A percentile compares a stretch with the other conserved stretches of the same genome.
phyloP scores from a whole-genome alignment of 495 filamentous ascomycete genomes.

The Aspergillus sclerotioniger region DNA sequence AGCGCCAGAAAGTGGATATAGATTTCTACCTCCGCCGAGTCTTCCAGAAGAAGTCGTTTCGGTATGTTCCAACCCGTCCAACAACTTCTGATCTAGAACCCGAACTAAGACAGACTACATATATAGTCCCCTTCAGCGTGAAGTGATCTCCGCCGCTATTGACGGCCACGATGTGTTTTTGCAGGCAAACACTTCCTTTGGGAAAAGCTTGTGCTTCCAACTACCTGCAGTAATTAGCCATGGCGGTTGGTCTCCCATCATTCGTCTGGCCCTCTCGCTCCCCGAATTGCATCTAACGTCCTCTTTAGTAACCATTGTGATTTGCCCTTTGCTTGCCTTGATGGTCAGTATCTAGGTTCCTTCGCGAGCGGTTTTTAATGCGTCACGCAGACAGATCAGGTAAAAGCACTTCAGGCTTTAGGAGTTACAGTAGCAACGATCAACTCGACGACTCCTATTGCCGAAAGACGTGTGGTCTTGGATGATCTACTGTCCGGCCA shows the following conservation, averaged over 20 bases:
- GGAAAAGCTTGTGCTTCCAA: slow-evolving; percentile 94
- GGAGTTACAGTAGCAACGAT: slow-evolving; percentile 80
- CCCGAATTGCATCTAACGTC: not conserved
- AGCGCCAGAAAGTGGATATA: slow-evolving; percentile 56
- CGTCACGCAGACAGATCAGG: slow-evolving; percentile 73
- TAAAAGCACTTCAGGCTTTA: slow-evolving; percentile 70
- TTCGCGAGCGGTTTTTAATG: not conserved
- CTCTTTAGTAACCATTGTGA: slow-evolving; percentile 75
- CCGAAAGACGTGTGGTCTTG: slow-evolving; percentile 66
- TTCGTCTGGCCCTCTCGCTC: not conserved
- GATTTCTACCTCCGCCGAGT: slow-evolving; percentile 82
- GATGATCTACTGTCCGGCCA: slow-evolving; percentile 84
- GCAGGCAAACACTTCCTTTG: slow-evolving; percentile 94
- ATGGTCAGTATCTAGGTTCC: slow-evolving; percentile 58
- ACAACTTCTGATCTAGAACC: not conserved
- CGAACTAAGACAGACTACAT: slow-evolving; percentile 16
- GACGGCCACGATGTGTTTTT: slow-evolving; percentile 89
- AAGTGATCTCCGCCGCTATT: slow-evolving; percentile 79
- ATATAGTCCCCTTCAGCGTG: slow-evolving; percentile 74
- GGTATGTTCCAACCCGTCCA: slow-evolving; percentile 43
- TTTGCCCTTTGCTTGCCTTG: slow-evolving; percentile 84
- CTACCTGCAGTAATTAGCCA: slow-evolving; percentile 83
- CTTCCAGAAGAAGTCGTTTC: slow-evolving; percentile 73
- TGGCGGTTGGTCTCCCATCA: slow-evolving; percentile 59
- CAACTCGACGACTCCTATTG: slow-evolving; percentile 70